Evolutionary conservation across 345 rosid species (phyloP).

Genomic region (Salix purpurea): DNA sequence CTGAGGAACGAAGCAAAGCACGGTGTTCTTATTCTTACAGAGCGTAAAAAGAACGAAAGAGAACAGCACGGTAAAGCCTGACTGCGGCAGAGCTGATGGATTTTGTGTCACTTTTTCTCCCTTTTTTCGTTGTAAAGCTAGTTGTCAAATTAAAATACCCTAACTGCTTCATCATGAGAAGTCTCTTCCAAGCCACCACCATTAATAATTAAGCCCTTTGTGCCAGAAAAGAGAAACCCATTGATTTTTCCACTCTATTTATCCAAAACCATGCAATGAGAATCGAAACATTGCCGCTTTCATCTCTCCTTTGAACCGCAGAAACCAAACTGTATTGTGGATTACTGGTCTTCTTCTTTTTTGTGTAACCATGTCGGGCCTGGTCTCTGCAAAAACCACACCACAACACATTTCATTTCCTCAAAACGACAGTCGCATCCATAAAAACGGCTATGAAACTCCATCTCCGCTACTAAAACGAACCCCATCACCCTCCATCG

Average conservation of each 20-base stretch:
- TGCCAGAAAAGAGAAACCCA: not conserved
- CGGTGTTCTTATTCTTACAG: not conserved
- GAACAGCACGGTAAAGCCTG: not conserved
- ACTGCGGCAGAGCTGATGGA: conserved; percentile 18
- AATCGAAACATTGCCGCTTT: not conserved
- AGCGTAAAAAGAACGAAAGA: not conserved
- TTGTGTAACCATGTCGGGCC: conserved; percentile 27
- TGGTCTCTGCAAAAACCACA: conserved; percentile 28
- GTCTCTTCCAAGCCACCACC: conserved; percentile 42
- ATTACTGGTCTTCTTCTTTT: not conserved
- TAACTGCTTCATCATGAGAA: conserved; percentile 34
- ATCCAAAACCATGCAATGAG: not conserved
- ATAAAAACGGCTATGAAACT: conserved; percentile 6
- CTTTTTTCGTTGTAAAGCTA: conserved; percentile 49
- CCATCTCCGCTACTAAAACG: conserved; percentile 22
- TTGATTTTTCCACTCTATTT: not conserved
- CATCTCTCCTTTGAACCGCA: not conserved
- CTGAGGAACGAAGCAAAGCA: conserved; percentile 10
- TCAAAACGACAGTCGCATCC: conserved; percentile 14
- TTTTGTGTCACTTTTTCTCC: conserved; percentile 38
- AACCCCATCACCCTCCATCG: conserved; percentile 22
- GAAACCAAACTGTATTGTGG: not conserved
- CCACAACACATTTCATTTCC: conserved; percentile 14
- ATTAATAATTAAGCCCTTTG: conserved; percentile 3
- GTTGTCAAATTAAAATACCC: conserved; percentile 44